phyloP scores from a whole-genome alignment of 2,329 filamentous ascomycete genomes.

The Alternaria metachromatica region DNA sequence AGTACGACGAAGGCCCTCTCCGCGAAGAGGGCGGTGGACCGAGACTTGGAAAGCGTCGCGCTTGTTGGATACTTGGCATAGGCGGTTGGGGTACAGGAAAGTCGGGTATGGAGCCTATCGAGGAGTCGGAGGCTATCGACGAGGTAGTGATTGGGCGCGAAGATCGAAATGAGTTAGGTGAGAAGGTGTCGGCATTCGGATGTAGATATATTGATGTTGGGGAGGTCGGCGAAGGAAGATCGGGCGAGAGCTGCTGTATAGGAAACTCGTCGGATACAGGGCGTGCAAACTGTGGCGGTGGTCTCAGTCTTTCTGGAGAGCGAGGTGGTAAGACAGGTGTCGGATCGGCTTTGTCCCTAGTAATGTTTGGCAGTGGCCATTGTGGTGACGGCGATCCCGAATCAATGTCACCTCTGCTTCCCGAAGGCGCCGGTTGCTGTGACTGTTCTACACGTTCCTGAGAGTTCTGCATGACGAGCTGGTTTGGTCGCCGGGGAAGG shows the following conservation, averaged over 20 bases:
- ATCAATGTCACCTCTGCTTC: conserved; percentile 18
- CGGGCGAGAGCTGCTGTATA: conserved; percentile 38
- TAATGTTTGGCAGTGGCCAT: conserved; percentile 55
- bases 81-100: conserved; percentile 49
- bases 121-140: conserved; percentile 50
- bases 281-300: conserved; percentile 52
- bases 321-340: conserved; percentile 30
- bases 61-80: conserved; percentile 42
- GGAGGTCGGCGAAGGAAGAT: conserved; percentile 27
- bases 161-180: conserved; percentile 36
- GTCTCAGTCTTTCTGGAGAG: conserved; percentile 45
- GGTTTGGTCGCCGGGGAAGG: conserved; percentile 45
- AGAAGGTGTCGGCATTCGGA: conserved; percentile 43
- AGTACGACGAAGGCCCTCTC: conserved; percentile 57
- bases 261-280: conserved; percentile 46
- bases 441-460: conserved; percentile 18
- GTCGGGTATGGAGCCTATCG: conserved; percentile 51
- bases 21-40: conserved; percentile 58
- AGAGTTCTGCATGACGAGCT: conserved; percentile 38
- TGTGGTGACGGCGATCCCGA: conserved; percentile 48
- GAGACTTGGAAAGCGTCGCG: conserved; percentile 50
- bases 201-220: conserved; percentile 30
- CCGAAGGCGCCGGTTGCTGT: conserved; percentile 23
- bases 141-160: conserved; percentile 48
- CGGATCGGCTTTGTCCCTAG: conserved; percentile 31